Conservation (phyloP, 2,329 filamentous ascomycete species). For the Diplodia intermedia region DNA sequence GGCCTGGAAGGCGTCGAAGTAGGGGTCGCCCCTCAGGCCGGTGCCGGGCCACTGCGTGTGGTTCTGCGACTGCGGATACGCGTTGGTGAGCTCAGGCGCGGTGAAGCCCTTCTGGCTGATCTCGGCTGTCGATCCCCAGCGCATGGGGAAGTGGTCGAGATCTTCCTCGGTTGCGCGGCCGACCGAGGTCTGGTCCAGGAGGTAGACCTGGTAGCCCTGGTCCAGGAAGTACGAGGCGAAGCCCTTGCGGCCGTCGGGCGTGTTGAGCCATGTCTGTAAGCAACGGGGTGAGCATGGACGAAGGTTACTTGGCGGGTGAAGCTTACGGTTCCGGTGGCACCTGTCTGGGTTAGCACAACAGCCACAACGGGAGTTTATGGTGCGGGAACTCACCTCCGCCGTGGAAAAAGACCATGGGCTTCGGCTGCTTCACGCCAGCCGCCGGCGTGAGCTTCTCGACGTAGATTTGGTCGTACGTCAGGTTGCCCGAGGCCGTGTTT, state of each 20-base stretch:
- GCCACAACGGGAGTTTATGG: not conserved
- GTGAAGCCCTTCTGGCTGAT: slow-evolving; percentile 30
- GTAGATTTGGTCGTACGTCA: slow-evolving; percentile 58
- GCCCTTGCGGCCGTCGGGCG: slow-evolving; percentile 55
- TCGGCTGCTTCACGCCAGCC: slow-evolving; percentile 36
- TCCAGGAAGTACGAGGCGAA: slow-evolving; percentile 58
- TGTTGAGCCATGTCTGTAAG: slow-evolving; percentile 56
- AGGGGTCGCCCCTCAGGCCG: slow-evolving; percentile 51
- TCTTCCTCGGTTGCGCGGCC: slow-evolving; percentile 38
- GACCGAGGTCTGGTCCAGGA: slow-evolving; percentile 51
- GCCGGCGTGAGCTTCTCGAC: slow-evolving; percentile 57
- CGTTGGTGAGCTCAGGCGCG: slow-evolving; percentile 25
- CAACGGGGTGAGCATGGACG: not conserved
- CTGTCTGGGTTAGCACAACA: slow-evolving; percentile 16
- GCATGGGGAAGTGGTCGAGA: slow-evolving; percentile 8
- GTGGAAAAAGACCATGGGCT: slow-evolving; percentile 40
- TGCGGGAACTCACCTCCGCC: slow-evolving; percentile 34
- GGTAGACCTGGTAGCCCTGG: slow-evolving; percentile 56
- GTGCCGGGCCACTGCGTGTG: slow-evolving; percentile 47
- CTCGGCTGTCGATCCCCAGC: slow-evolving; percentile 26
- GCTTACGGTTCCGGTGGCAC: slow-evolving; percentile 27
- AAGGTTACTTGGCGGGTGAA: not conserved
- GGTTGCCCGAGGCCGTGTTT: slow-evolving; percentile 37
- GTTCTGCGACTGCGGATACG: slow-evolving; percentile 33
- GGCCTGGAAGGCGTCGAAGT: slow-evolving; percentile 58